Evolutionary conservation across 2,329 filamentous ascomycete species (phyloP), one percentile per base, ranked within the genome.

Genomic region (Fusarium clavum): DNA sequence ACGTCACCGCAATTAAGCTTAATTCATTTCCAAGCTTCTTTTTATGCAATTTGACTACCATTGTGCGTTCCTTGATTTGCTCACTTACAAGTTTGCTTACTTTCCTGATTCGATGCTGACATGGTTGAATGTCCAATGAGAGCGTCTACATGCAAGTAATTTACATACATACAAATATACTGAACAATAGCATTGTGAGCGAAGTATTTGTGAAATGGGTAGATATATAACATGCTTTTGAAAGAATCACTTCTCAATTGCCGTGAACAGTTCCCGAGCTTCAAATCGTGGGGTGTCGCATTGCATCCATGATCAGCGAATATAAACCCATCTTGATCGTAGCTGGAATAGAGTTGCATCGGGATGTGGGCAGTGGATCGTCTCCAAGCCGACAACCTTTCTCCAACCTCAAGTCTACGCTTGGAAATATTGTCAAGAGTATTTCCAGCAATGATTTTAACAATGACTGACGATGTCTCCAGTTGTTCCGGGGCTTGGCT

Each of bases 21-120:
- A 67, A 67, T 65, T 67, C 64, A 68, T n/a, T 59, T 68, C 54
- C 48, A 61, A 68, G 64, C 64, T 64, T 68, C 30, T 40, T 41
- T 34, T 20, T 24, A 16, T 25, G 16, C 30, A 29, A 27, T 5
- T 22, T 13, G 7, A 57, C n/a, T 8, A 1, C 18, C 29, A 38
- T 5, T 8, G 18, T 3, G 18, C 13, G 24, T 2, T 29, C 4
- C 8, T 24, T 18, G n/a, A 13, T 5, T 1, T 10, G n/a, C 5
- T 6, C 20, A 20, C 30, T 14, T 44, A 14, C 20, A 34, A 30
- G 8, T 11, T 55, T 55, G 18, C 7, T 12, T 20, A 12, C 30
- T 29, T 38, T 24, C 12, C 8, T 3, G 1, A 55, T 30, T 34
- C 9, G 11, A 44, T 38, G n/a, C n/a, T 24, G 29, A n/a, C 11